Base-by-base conservation (phyloP, 345 rosid species). In the Streptanthus diversifolius region DNA sequence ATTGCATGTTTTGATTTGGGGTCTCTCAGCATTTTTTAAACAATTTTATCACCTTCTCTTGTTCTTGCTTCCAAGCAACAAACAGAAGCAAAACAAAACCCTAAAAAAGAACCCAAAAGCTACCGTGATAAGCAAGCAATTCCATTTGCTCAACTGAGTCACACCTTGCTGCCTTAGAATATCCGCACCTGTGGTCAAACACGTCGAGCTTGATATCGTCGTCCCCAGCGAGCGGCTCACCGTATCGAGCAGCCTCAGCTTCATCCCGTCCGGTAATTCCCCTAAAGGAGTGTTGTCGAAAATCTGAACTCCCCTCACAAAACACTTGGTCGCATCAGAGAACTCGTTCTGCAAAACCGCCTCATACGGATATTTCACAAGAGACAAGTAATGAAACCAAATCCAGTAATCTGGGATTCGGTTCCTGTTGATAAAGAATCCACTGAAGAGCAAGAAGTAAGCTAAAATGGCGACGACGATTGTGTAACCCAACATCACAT, bases 311-410 rank as follows among this genome's bases (percentile, higher is more conserved):
- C 99, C 99, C 13, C 87, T 73, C 0, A 87, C 87, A 8, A 91
- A 90, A 70, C 99, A 95, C 77, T 88, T 87, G 3, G 66, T 35
- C 0, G 91, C 86, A 71, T 95, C 63, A 4, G 80, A 79, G 74
- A 91, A 95, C 55, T 95, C 99, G 59, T 88, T 91, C 13, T 81
- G 93, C 43, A 95, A 60, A 3, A 95, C 99, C 0, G 85, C 99
- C 56, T 91, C 99, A 29, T 83, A 95, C 0, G 99, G 98, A 80
- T 95, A 95, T 40, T 95, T 95, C 8, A 95, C 92, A 0, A 95
- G 82, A 0, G 99, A 95, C 69, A 95, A 11, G 84, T 95, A 95
- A 64, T 95, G 99, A 75, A 95, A 95, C 99, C 99, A 95, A 9
- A 95, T 83, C 99, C 99, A 95, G 47, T 90, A 95, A 2, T 76